A percentile compares a stretch with the other conserved stretches of the same genome.
These are phyloP conservation scores for Copromyces sp. DNA, from an alignment of 495 filamentous ascomycete genomes.

Conservation along the genomic window DNA sequence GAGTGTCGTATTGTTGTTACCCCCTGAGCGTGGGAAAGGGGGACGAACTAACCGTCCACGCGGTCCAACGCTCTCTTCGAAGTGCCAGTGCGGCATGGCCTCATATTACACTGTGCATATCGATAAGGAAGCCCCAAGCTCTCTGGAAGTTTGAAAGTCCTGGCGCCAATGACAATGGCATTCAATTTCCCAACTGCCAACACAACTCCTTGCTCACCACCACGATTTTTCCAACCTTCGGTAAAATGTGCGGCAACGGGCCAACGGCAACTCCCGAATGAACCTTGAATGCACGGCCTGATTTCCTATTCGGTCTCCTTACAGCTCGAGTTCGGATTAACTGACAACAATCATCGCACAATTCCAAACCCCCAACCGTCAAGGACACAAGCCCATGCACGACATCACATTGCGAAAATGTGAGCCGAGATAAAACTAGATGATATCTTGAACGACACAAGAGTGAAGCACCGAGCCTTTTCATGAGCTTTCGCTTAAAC, in stretches of 20 bases:
- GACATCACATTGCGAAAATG: background rate
- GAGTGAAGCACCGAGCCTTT: background rate
- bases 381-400: background rate
- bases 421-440: background rate
- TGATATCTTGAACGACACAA: background rate
- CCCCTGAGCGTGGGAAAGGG: background rate
- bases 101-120: background rate
- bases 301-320: background rate
- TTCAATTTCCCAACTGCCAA: background rate
- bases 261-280: background rate
- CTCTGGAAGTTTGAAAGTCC: background rate
- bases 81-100: background rate
- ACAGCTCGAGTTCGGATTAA: background rate
- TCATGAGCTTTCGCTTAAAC: background rate
- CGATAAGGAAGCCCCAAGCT: background rate
- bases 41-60: background rate
- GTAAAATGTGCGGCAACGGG: background rate
- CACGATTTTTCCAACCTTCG: background rate
- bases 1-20: background rate
- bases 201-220: background rate
- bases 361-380: background rate
- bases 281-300: background rate
- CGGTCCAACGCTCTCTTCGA: background rate
- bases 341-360: background rate
- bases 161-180: background rate